Evolutionary conservation across 2,329 filamentous ascomycete genomes (phyloP).

Genomic region (Uncinocarpus reesii): DNA sequence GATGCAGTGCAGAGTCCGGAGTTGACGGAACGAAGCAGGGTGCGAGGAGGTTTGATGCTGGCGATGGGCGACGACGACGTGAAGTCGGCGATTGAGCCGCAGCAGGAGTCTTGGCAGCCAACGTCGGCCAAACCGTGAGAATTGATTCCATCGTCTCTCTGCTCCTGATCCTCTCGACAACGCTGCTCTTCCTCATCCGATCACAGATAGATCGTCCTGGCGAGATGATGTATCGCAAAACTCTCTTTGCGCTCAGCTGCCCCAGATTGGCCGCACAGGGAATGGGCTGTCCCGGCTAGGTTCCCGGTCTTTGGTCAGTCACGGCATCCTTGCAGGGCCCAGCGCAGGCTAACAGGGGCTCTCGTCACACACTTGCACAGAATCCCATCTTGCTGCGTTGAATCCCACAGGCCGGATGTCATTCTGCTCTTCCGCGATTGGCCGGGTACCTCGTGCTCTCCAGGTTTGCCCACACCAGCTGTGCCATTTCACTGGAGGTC

Average conservation of each 20-base stretch:
- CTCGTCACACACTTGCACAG: constrained; percentile 9
- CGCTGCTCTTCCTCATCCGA: not conserved
- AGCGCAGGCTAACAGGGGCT: constrained; percentile 9
- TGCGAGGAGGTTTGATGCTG: not conserved
- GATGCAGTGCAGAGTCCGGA: not conserved
- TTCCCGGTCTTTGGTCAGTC: constrained; percentile 16
- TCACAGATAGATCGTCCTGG: constrained; percentile 1
- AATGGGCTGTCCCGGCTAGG: constrained; percentile 5
- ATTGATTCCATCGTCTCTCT: not conserved
- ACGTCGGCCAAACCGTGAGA: too few relatives aligned
- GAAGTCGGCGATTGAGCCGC: not conserved
- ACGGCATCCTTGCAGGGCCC: constrained; percentile 17
- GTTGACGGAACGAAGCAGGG: not conserved
- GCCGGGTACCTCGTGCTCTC: constrained; percentile 9
- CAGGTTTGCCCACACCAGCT: constrained; percentile 6
- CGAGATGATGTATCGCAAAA: constrained; percentile 10
- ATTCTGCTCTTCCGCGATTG: constrained; percentile 19
- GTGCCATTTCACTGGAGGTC: constrained; percentile 2
- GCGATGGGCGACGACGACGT: not conserved
- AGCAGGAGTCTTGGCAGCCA: too few relatives aligned
- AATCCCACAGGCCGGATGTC: constrained; percentile 15
- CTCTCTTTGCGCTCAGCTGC: constrained; percentile 4
- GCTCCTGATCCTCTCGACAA: not conserved
- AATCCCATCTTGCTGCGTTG: too few relatives aligned
- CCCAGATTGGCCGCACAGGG: not conserved